A percentile compares a stretch with the other conserved stretches of the same genome.
Conservation (phyloP, 2,329 filamentous ascomycete species). For the Ophiostoma angusticollis region DNA sequence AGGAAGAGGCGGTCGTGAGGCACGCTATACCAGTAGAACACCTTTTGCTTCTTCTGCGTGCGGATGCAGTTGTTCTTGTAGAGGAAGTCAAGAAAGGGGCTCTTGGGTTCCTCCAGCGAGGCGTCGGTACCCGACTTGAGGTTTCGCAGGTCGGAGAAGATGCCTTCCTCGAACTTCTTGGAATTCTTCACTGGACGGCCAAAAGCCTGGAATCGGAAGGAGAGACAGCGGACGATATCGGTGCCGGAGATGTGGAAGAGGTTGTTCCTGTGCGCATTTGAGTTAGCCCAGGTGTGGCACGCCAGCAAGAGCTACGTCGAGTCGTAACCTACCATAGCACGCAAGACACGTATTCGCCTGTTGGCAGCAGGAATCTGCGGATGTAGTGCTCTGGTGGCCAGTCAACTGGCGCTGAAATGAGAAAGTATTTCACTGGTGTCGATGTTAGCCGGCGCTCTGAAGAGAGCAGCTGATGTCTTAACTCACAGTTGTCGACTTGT, state of each 20-base stretch:
- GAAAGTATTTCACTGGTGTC: conserved; percentile 86
- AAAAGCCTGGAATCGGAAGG: conserved; percentile 97
- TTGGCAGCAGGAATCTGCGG: conserved; percentile 84
- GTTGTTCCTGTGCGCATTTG: conserved; percentile 51
- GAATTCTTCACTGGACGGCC: conserved; percentile 98
- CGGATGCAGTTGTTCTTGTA: conserved; percentile 99
- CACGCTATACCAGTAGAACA: conserved; percentile 99
- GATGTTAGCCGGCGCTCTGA: no score
- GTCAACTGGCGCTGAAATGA: conserved; percentile 95
- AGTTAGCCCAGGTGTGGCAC: no score
- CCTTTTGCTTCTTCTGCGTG: conserved; percentile 99
- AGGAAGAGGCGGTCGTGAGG: conserved; percentile 95
- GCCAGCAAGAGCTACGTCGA: no score
- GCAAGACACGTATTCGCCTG: conserved; percentile 97
- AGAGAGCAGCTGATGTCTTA: no score
- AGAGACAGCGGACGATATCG: conserved; percentile 94
- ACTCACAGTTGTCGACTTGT: conserved; percentile 93
- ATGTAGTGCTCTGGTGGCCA: conserved; percentile 97
- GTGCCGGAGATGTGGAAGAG: conserved; percentile 99
- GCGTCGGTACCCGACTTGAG: conserved; percentile 97
- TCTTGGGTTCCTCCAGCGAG: conserved; percentile 96
- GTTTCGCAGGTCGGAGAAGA: conserved; percentile 97
- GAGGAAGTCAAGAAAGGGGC: conserved; percentile 91
- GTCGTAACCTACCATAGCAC: conserved; percentile 52
- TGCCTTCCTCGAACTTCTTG: conserved; percentile 99